Percentiles rank a stretch among this genome's conserved stretches.
These are phyloP conservation scores for Spergularia azorica DNA, from an alignment of 179 eudicot genomes.

Conservation along the genomic window DNA sequence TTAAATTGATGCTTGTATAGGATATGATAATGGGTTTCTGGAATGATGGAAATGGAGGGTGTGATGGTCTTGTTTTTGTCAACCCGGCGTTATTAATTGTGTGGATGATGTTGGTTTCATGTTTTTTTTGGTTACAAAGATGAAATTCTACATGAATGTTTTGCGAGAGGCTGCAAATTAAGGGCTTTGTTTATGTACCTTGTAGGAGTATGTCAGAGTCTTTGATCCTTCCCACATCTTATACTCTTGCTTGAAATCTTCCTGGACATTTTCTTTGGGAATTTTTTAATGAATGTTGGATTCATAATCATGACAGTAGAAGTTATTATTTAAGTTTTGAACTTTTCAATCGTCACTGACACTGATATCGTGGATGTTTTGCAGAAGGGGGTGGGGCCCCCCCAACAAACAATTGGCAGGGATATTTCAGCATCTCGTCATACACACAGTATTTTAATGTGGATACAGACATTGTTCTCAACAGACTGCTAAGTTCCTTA, in stretches of 20 bases:
- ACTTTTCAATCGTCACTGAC: too few relatives aligned
- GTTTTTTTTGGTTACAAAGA: too few relatives aligned
- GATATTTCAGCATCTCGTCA: conserved; percentile 75
- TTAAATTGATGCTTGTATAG: not conserved
- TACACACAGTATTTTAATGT: conserved; percentile 88
- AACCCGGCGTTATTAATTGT: not conserved
- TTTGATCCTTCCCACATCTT: not conserved
- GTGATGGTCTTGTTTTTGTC: not conserved
- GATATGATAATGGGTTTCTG: conserved; percentile 2
- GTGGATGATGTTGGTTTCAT: conserved; percentile 1
- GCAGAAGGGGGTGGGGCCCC: conserved; percentile 70
- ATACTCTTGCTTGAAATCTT: not conserved
- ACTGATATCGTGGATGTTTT: not conserved
- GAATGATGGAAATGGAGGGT: conserved; percentile 1
- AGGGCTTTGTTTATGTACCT: not conserved
- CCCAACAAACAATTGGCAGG: conserved; percentile 72
- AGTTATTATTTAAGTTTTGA: not conserved
- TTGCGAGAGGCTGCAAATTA: not conserved
- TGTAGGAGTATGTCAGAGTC: not conserved
- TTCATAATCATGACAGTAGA: not conserved
- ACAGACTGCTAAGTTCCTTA: conserved; percentile 76
- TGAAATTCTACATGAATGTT: not conserved
- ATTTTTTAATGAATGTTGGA: not conserved
- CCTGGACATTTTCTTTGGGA: not conserved
- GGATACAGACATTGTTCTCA: conserved; percentile 79